A percentile compares a stretch with the other conserved stretches of the same genome.
phyloP scores from a whole-genome alignment of 306 rosid species.

The Lathyrus oleraceus region DNA sequence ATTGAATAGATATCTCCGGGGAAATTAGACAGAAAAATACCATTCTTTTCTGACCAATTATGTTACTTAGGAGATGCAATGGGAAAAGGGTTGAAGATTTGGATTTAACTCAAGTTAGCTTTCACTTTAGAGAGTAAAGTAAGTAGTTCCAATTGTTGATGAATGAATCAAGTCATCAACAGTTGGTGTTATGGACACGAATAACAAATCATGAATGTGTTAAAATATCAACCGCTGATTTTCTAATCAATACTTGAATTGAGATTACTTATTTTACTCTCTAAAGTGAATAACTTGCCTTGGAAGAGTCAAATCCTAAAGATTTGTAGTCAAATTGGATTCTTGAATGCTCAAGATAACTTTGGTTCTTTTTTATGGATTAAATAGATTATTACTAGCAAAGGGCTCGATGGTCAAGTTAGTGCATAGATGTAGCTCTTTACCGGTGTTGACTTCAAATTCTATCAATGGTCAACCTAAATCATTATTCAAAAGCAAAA shows the following conservation, averaged over 20 bases:
- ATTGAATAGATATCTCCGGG: neutral
- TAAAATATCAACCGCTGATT: neutral
- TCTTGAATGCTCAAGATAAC: conserved; percentile 12
- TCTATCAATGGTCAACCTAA: neutral
- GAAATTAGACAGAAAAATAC: neutral
- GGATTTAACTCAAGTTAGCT: neutral
- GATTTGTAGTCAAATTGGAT: conserved; percentile 19
- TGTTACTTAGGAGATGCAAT: neutral
- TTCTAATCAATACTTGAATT: neutral
- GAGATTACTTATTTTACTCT: neutral
- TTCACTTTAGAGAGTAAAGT: neutral
- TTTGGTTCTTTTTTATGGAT: neutral
- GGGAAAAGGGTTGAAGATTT: conserved; percentile 14
- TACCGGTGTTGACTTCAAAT: conserved; percentile 2
- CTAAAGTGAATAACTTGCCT: neutral
- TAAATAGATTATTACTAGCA: conserved; percentile 3
- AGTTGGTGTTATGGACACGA: neutral
- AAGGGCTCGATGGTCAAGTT: conserved; percentile 7
- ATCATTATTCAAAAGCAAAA: conserved; percentile 9
- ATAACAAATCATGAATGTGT: neutral
- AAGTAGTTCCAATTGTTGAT: neutral
- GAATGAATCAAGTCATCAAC: neutral
- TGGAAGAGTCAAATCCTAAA: neutral
- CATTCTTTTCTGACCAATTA: neutral
- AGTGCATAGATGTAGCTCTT: neutral